A percentile compares a stretch with the other conserved stretches of the same genome.
Conservation (phyloP, 768 basidiomycete species). For the Albatrellus ellisii region DNA sequence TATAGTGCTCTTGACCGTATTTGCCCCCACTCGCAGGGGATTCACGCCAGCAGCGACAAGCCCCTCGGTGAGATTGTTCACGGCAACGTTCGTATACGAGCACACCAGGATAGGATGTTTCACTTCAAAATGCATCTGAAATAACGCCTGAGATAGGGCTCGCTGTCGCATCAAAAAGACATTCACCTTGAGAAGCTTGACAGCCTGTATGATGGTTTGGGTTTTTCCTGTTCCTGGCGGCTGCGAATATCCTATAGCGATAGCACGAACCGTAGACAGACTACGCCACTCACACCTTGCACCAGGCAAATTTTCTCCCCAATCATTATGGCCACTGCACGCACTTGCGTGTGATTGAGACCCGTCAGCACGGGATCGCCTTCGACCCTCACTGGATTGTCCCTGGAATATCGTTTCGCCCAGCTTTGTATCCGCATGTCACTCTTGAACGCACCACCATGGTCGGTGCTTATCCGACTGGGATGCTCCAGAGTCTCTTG, state of each 20-base stretch:
- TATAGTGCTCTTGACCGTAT: conserved; percentile 44
- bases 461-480: conserved; percentile 15
- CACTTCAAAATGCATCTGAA: conserved; percentile 64
- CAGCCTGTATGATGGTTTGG: conserved; percentile 77
- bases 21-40: conserved; percentile 65
- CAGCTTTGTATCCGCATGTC: conserved; percentile 75
- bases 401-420: conserved; percentile 52
- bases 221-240: conserved; percentile 93
- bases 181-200: conserved; percentile 62
- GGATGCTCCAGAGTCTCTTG: conserved; percentile 27
- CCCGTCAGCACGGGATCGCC: conserved; percentile 61
- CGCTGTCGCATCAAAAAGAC: neutral
- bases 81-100: conserved; percentile 88
- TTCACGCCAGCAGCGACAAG: conserved; percentile 46
- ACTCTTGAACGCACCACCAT: conserved; percentile 43
- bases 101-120: conserved; percentile 81
- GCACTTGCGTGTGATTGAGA: conserved; percentile 65
- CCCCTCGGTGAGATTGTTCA: conserved; percentile 81
- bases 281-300: conserved; percentile 55
- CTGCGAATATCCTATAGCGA: conserved; percentile 23
- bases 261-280: conserved; percentile 1
- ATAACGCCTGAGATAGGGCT: conserved; percentile 1
- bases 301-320: conserved; percentile 67
- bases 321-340: conserved; percentile 81
- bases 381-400: conserved; percentile 49